These are phyloP conservation scores for Pontederia crassipes DNA, from an alignment of 176 grass and related monocot genomes.

Conservation along the genomic window DNA sequence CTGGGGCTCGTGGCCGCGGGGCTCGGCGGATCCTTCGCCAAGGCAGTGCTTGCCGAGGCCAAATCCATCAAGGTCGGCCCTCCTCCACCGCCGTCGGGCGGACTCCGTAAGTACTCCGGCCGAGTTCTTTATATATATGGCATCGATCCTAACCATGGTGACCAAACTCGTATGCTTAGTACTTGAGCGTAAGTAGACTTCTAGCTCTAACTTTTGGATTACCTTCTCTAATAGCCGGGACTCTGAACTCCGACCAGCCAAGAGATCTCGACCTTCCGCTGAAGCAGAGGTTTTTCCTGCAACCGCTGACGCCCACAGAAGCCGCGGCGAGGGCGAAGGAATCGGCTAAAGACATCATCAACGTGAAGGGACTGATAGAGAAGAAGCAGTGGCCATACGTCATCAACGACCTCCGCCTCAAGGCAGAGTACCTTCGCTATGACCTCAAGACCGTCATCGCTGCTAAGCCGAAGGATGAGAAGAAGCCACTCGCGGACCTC, in stretches of 20 bases:
- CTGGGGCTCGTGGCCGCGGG: constrained; percentile 68
- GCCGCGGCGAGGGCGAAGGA: constrained; percentile 62
- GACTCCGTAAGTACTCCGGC: constrained; percentile 53
- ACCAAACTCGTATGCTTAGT: not conserved
- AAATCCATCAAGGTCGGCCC: constrained; percentile 27
- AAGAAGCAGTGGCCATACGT: constrained; percentile 94
- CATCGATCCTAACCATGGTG: not conserved
- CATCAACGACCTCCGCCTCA: constrained; percentile 75
- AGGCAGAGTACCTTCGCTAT: constrained; percentile 56
- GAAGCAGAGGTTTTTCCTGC: constrained; percentile 65
- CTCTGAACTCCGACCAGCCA: constrained; percentile 56
- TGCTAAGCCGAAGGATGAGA: constrained; percentile 86
- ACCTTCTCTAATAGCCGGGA: constrained; percentile 38
- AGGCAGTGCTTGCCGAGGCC: constrained; percentile 35
- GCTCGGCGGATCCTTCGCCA: constrained; percentile 38
- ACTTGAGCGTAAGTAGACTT: not conserved
- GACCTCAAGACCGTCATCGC: constrained; percentile 82
- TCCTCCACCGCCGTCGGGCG: constrained; percentile 49
- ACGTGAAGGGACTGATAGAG: constrained; percentile 73
- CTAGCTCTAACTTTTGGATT: not conserved
- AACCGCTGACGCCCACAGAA: constrained; percentile 44
- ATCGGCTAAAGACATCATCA: constrained; percentile 79
- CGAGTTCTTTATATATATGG: not conserved
- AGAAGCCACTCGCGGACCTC: constrained; percentile 69
- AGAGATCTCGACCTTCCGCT: constrained; percentile 52